Evolutionary conservation across 768 basidiomycete species (phyloP), one percentile per base, ranked within the genome.

Genomic region (Ephemerocybe angulata): DNA sequence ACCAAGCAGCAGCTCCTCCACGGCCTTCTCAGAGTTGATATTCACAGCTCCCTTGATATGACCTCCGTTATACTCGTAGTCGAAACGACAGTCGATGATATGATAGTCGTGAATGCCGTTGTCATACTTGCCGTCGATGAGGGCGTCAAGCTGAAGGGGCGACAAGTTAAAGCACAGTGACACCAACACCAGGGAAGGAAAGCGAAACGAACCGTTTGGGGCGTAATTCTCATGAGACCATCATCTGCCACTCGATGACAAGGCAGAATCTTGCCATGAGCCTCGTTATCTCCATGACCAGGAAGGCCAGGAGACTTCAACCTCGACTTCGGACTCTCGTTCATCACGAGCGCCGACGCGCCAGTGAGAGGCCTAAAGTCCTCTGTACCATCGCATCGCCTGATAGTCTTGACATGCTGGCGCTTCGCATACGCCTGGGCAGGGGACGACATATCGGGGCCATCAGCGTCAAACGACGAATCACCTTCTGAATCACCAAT

Each of bases 31-130:
- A 15, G 86, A 90, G 67, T 92, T 93, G 65, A 98, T 84, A 68
- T 98, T 98, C 67, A 94, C 77, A 6, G 97, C 95, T 13, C 93
- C 90, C 10, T 83, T 82, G 60, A 98, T 84, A 73, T 98, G 97
- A 0, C 97, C 97, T 8, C 97, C 97, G 47, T 79, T 77, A 69
- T 87, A 98, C 72, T 99, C 97, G 65, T 97, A 99, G 59, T 93
- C 93, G 70, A 98, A 99, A 40, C 97, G 89, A 70, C 97, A 98
- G 72, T 99, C 97, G 62, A 99, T 87, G 54, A 99, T 72, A 61
- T 88, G 80, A 68, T 78, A 97, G 43, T 83, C 76, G 35, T 79
- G 76, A 54, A 96, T 84, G 57, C 80, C 72, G 19, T 79, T 66
- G 49, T 82, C 71, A 70, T 83, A 98, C 60, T 72, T 76, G 22